Base-by-base conservation (phyloP, 768 basidiomycete species). In the Agaricus blazei region DNA sequence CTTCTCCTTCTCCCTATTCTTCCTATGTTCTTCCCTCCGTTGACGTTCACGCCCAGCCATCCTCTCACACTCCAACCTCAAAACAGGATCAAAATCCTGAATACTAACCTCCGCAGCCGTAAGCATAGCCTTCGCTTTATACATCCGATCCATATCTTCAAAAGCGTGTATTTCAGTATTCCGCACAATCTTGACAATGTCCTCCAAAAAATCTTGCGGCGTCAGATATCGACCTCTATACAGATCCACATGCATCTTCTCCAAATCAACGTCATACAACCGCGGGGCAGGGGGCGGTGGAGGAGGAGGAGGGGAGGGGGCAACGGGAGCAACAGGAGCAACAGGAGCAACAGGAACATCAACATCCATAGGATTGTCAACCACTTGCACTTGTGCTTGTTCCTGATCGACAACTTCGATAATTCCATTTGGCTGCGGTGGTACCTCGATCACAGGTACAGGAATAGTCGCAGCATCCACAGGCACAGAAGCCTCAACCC, bases 241-340 rank as follows among this genome's bases (percentile, higher is more conserved):
- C 23, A 99, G 76, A 52, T 90, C 85, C 24, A 77, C 74, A 62
- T 95, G 90, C 82, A 99, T 93, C 59, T 81, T 83, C 63, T 98
- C 97, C 37, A 98, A 76, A 67, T 98, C 94, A 78, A 98, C 87
- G 64, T 95, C 85, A 65, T 82, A 90, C 15, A 94, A 72, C 7
- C 74, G 75, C 8, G 82, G 82, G 14, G 64, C 67, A 15, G 72
- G 72, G 8, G 73, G 72, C 9, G 23, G 9, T 19, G 44, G 23
- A 14, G 34, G 29, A 23, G 54, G 19, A 34, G 23, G 9, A 28
- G 44, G 14, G 3, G 34, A 23, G 7, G 54, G 12, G 1, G 19
- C 19, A 19, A 19, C 19, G 19, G 19, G 19, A 19, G 19, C 19
- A 19, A 19, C 19, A 1, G 19, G 19, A 19, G 19, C 19, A 19